These are phyloP conservation scores for Leavenworthia alabamica DNA, from an alignment of 345 rosid species.

Conservation along the genomic window DNA sequence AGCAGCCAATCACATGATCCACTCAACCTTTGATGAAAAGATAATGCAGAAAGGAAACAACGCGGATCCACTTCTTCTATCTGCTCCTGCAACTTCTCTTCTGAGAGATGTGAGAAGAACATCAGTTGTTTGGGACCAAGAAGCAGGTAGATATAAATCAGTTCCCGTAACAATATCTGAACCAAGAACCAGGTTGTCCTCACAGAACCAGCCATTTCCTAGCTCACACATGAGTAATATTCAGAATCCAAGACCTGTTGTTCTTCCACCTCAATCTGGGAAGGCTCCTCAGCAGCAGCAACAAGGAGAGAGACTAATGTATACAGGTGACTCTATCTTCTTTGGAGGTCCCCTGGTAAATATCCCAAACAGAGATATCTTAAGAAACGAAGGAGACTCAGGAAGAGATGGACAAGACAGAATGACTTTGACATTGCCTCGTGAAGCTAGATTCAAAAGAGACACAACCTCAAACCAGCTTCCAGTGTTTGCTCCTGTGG, in stretches of 20 bases:
- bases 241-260: conserved; percentile 38
- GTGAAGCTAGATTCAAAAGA: conserved; percentile 77
- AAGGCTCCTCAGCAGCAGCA: conserved; percentile 36
- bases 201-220: conserved; percentile 38
- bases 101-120: conserved; percentile 83
- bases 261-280: conserved; percentile 38
- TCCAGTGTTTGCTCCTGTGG: conserved; percentile 81
- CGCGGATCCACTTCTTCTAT: conserved; percentile 51
- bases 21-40: conserved; percentile 48
- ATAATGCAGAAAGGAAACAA: conserved; percentile 48
- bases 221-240: conserved; percentile 27
- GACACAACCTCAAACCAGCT: conserved; percentile 85
- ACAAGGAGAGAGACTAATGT: conserved; percentile 66
- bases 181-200: conserved; percentile 43
- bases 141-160: conserved; percentile 86
- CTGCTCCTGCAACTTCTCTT: conserved; percentile 75
- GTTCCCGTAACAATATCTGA: conserved; percentile 71
- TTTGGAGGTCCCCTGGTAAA: conserved; percentile 87
- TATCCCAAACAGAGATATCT: conserved; percentile 48
- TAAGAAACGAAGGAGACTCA: conserved; percentile 45
- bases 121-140: conserved; percentile 91
- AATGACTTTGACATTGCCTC: conserved; percentile 49
- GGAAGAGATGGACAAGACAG: conserved; percentile 62
- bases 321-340: conserved; percentile 93
- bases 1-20: conserved; percentile 33